Percentiles rank a stretch among this genome's conserved stretches.
Evolutionary conservation across 495 filamentous ascomycete genomes (phyloP).

Genomic region (Beverwykella pulmonaria): DNA sequence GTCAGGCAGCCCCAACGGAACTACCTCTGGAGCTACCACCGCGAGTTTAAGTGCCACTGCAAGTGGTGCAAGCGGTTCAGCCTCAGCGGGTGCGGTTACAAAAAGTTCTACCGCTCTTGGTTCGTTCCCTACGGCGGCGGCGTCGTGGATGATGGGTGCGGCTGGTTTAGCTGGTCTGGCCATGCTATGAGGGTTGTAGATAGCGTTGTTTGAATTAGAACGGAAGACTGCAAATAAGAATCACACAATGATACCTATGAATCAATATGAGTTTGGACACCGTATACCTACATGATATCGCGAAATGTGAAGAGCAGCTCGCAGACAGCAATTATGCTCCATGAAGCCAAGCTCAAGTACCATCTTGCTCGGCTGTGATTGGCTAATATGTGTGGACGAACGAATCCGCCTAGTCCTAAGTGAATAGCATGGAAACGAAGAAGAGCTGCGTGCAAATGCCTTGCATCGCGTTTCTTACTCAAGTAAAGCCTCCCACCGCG

Average conservation of each 20-base stretch:
- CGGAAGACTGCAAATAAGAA: background rate
- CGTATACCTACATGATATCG: background rate
- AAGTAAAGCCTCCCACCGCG: background rate
- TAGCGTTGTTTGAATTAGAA: background rate
- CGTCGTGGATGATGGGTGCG: constrained; percentile 30
- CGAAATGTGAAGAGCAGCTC: too few species aligned
- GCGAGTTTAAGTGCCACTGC: background rate
- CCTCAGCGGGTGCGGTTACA: too few species aligned
- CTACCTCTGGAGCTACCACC: constrained; percentile 21
- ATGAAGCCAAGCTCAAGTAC: too few species aligned
- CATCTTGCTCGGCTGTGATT: constrained; percentile 11
- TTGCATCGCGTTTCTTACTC: background rate
- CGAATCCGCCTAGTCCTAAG: background rate
- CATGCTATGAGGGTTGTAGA: constrained; percentile 15
- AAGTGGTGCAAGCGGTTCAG: constrained; percentile 6
- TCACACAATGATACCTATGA: background rate
- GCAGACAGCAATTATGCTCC: too few species aligned
- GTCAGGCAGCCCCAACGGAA: constrained; percentile 31
- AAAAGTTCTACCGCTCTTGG: constrained; percentile 19
- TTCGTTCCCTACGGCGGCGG: constrained; percentile 16
- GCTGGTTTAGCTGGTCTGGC: constrained; percentile 29
- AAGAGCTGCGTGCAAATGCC: background rate
- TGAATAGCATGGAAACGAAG: background rate
- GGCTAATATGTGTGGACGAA: background rate
- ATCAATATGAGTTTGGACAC: background rate